A percentile compares a stretch with the other conserved stretches of the same genome.
These are phyloP conservation scores for Paraphaeosphaeria sporulosa DNA, from an alignment of 2,329 filamentous ascomycete genomes.

Conservation along the genomic window DNA sequence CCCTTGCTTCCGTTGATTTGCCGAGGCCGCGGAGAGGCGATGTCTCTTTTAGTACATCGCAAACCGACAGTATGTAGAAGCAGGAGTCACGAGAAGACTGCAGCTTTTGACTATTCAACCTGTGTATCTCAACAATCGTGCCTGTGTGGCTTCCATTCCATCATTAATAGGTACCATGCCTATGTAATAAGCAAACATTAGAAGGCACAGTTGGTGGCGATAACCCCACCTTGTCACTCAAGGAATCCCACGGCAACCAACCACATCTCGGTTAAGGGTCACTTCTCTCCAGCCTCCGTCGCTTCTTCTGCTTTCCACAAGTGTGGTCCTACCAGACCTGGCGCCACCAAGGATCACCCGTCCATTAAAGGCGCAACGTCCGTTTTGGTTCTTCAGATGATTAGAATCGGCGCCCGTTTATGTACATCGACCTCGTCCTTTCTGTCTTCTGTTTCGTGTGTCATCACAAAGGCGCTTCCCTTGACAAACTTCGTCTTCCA, in stretches of 20 bases:
- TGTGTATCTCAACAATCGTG: too few relatives aligned
- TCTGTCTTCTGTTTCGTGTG: slow-evolving; percentile 13
- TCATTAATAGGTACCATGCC: too few relatives aligned
- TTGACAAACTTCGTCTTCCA: too few relatives aligned
- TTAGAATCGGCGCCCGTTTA: slow-evolving; percentile 7
- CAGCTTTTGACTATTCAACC: too few relatives aligned
- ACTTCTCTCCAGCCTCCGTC: slow-evolving; percentile 7
- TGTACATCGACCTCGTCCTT: slow-evolving; percentile 4
- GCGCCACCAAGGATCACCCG: slow-evolving; percentile 17
- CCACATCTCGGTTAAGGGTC: slow-evolving; percentile 12
- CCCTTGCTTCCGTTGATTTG: background rate
- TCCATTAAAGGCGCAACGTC: slow-evolving; percentile 14
- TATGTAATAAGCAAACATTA: too few relatives aligned
- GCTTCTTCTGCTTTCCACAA: slow-evolving; percentile 11
- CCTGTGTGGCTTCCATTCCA: too few relatives aligned
- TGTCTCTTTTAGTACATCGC: background rate
- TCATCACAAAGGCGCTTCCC: slow-evolving; percentile 20
- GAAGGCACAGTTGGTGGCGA: background rate
- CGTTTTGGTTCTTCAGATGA: slow-evolving; percentile 9
- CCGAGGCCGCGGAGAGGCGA: background rate
- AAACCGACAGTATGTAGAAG: background rate
- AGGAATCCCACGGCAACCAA: slow-evolving; percentile 15
- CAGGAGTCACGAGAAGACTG: too few relatives aligned
- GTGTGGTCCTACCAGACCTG: slow-evolving; percentile 12
- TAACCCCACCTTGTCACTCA: background rate